These are phyloP conservation scores for Suhomyces xylopsoci DNA, from an alignment of 805 yeast genomes.

Conservation along the genomic window DNA sequence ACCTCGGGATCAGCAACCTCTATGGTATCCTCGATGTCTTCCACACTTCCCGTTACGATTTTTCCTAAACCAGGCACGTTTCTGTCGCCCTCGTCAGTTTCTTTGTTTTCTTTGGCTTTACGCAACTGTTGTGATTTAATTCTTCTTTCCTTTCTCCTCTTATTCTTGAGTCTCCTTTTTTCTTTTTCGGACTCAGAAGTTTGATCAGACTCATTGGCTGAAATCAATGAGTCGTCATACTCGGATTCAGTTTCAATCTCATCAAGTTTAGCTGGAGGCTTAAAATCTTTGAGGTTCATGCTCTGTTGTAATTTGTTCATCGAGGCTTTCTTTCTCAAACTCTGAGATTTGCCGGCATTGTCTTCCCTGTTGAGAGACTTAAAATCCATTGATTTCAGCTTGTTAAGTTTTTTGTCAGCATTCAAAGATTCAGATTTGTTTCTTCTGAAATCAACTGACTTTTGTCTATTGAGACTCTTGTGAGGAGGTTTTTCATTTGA, in stretches of 20 bases:
- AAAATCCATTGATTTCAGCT: conserved; percentile 12
- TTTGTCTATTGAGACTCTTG: conserved; percentile 5
- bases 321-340: conserved; percentile 7
- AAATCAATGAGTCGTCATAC: conserved; percentile 11
- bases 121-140: conserved; percentile 6
- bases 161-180: conserved; percentile 13
- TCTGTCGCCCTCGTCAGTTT: neutral
- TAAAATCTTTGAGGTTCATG: neutral
- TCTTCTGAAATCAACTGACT: conserved; percentile 10
- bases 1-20: conserved; percentile 5
- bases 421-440: conserved; percentile 7
- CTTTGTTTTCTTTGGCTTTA: conserved; percentile 1
- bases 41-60: neutral
- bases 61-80: neutral
- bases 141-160: conserved; percentile 17
- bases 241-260: conserved; percentile 11
- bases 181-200: conserved; percentile 11
- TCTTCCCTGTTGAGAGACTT: conserved; percentile 3
- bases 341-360: neutral
- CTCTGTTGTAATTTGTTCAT: neutral
- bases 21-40: neutral
- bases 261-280: conserved; percentile 1
- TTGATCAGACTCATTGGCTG: conserved; percentile 7
- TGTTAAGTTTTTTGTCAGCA: conserved; percentile 6
- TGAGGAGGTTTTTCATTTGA: neutral